phyloP scores from a whole-genome alignment of 2,329 filamentous ascomycete species.

The Cryphonectria naterciae region DNA sequence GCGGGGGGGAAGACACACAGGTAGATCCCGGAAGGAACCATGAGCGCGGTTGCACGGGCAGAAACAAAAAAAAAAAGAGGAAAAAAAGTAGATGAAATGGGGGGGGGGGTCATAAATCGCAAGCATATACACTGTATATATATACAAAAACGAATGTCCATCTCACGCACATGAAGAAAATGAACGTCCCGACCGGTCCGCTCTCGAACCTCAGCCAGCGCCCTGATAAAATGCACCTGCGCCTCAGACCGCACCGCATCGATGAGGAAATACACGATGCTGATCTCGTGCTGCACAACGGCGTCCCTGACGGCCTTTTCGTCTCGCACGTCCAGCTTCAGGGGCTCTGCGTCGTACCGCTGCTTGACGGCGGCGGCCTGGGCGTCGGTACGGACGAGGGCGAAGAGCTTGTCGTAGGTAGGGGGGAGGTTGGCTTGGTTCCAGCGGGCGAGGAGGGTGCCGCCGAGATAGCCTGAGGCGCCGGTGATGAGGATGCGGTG shows the following conservation, averaged over 20 bases:
- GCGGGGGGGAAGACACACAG: too few relatives aligned
- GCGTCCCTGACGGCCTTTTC: conserved; percentile 39
- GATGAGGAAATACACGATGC: conserved; percentile 53
- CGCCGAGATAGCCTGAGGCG: conserved; percentile 57
- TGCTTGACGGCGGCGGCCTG: conserved; percentile 50
- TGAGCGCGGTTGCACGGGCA: too few relatives aligned
- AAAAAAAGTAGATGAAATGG: too few relatives aligned
- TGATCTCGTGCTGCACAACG: conserved; percentile 49
- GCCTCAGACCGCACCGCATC: conserved; percentile 41
- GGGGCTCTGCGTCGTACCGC: conserved; percentile 47
- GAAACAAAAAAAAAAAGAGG: too few relatives aligned
- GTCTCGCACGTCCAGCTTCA: conserved; percentile 46
- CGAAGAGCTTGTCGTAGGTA: conserved; percentile 48
- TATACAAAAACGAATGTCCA: not conserved
- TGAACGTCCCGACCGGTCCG: conserved; percentile 48
- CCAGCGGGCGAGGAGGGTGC: conserved; percentile 49
- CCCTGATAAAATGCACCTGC: conserved; percentile 49
- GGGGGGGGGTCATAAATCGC: not conserved
- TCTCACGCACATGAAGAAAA: conserved; percentile 47
- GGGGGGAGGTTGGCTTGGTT: conserved; percentile 44
- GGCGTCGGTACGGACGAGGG: conserved; percentile 49
- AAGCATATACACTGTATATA: too few relatives aligned
- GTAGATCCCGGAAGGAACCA: too few relatives aligned
- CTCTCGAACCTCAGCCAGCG: conserved; percentile 48
- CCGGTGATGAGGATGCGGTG: conserved; percentile 52